Evolutionary conservation across 169 alveolate genomes (phyloP).

Genomic region (Eimeria falciformis): DNA sequence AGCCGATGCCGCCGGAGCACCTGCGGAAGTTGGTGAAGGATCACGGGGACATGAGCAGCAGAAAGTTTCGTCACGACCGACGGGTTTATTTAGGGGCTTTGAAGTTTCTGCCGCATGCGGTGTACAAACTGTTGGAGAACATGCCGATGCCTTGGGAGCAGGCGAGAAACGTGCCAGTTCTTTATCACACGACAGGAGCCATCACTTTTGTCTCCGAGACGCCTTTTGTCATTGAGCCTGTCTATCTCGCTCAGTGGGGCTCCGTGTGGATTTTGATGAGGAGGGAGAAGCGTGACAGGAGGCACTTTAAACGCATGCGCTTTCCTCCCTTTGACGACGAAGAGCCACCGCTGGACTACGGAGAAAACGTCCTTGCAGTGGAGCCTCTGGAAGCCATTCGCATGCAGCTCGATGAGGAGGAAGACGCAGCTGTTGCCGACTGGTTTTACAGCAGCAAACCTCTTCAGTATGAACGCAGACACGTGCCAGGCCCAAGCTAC

Average conservation of each 20-base stretch:
- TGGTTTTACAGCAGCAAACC: conserved; percentile 95
- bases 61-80: conserved; percentile 99
- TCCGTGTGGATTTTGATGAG: conserved; percentile 99
- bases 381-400: conserved; percentile 99
- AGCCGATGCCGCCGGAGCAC: conserved; percentile 98
- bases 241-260: conserved; percentile 99
- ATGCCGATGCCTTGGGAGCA: conserved; percentile 99
- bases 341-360: conserved; percentile 99
- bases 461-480: conserved; percentile 79
- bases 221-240: conserved; percentile 99
- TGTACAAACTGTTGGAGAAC: conserved; percentile 97
- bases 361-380: conserved; percentile 98
- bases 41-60: conserved; percentile 89
- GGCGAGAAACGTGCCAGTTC: conserved; percentile 95
- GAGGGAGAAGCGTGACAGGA: conserved; percentile 96
- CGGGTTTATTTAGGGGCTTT: conserved; percentile 98
- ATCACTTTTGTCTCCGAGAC: conserved; percentile 99
- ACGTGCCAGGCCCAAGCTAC: conserved; percentile 94
- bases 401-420: conserved; percentile 98
- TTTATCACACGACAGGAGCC: conserved; percentile 99
- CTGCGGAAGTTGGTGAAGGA: conserved; percentile 97
- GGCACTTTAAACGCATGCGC: conserved; percentile 99
- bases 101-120: conserved; percentile 99
- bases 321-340: conserved; percentile 99
- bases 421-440: conserved; percentile 98